Base-by-base conservation (phyloP, 495 filamentous ascomycete species). In the Podospora appendiculata region DNA sequence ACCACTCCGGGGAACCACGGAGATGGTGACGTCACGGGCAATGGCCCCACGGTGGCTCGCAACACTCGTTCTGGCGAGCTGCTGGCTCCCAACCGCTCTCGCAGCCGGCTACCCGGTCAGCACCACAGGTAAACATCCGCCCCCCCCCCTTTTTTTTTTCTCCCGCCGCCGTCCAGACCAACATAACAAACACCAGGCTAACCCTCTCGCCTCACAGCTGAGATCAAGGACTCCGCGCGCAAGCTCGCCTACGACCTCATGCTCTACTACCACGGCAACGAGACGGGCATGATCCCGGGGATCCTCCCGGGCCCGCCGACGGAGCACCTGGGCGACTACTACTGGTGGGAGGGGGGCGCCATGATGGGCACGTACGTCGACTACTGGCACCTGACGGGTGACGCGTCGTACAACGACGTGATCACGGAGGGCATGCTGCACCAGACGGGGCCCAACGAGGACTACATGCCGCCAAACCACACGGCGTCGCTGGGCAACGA, bases 401-500 rank as follows among this genome's bases (percentile, higher is more conserved):
- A 89, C 58, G 57, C 57, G 39, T 74, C 77, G 17, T 88, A 87
- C 69, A 86, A 85, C 64, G 64, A 75, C 25, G 62, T 80, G 7
- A 61, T 82, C 17, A 74, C 69, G 12, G 65, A 82, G 10, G 85
- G 79, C 32, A 69, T 89, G 74, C 70, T 87, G 41, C 77, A 65
- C 64, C 86, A 89, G 55, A 74, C 75, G 50, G 85, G 83, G 7
- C 70, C 69, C 44, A 67, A 80, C 45, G 73, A 83, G 51, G 57
- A 66, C 43, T 89, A 80, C 62, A 81, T 85, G 67, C 80, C 83
- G 39, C 70, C 71, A 3, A 90, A 91, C 62, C 84, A 87, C 54
- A 87, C 82, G 25, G 79, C 81, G 51, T 83, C 83, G 0, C 76
- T 86, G 43, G 87, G 87, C 32, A 91, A 91, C 60, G 87, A 91